Evolutionary conservation across 352 stramenopile genomes (phyloP), one percentile per base, ranked within the genome.

Genomic region (Pythium aristosporum): DNA sequence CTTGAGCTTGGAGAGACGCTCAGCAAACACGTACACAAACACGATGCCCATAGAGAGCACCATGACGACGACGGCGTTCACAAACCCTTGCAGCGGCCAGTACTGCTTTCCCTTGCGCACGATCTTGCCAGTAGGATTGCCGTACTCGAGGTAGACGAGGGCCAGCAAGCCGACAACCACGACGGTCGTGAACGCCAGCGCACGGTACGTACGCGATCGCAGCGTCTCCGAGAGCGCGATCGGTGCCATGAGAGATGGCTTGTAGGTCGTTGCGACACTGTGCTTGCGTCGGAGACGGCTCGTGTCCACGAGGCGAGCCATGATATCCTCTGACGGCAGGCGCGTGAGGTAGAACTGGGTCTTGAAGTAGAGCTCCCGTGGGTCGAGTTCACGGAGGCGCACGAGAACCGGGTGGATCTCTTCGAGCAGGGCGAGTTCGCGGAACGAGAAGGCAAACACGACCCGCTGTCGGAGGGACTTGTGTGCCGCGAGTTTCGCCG

Each of bases 391-490:
- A 15, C 65, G 44, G 16, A 80, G 47, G 0, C 34, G 47, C 18
- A 42, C 18, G 3, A 15, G 58, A 46, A 78, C 41, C 25, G 67
- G 68, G 21, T 75, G 67, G 23, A 80, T 62, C 41, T 76, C 63
- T 36, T 79, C 66, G 2, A 84, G 48, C 34, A 81, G 37, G 1
- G 71, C 42, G 2, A 81, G 53, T n/a, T 79, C 71, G 3, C 73
- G 73, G 61, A 81, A 79, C n/a, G 71, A 63, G 30, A 84, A 81
- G 18, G 77, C 34, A 30, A 84, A 77, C 23, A 54, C 21, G 25
- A 80, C 65, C 0, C 42, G 43, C 44, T 79, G 75, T 1, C 3
- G 20, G 4, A 68, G 3, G 7, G 53, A 13, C 23, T 68, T 42
- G 25, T 37, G 18, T 52, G 30, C 20, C 1, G 37, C 39, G 4